Evolutionary conservation across 345 rosid genomes (phyloP), one percentile per base, ranked within the genome.

Genomic region (Erodium maritimum): DNA sequence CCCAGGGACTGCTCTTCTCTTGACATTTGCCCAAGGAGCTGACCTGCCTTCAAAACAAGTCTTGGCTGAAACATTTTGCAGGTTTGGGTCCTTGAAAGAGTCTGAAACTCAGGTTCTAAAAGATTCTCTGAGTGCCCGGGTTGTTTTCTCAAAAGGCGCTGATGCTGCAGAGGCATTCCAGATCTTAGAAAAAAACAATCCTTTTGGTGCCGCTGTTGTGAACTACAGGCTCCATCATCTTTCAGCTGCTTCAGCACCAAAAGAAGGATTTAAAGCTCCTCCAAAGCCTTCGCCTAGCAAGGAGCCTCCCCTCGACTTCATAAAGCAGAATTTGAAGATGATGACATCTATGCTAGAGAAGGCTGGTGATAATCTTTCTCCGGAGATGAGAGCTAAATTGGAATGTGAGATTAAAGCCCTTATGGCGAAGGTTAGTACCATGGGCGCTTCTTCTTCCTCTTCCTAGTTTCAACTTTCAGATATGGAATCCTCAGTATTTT

Each of bases 271-370:
- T 20, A 22, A 25, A 45, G 58, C 59, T 19, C 75, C 74, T 33
- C 57, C 77, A 21, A 56, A 42, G 60, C 62, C 75, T 61, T 61
- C 51, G 21, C 70, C 63, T 18, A 62, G 68, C 6, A 75, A 73
- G 51, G 63, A 71, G 21, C 93, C 87, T 8, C 84, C 82, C 10
- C 68, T 91, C 55, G 86, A 91, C 62, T 64, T 81, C 20, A 91
- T 91, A 64, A 77, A 77, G 76, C 77, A 83, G 68, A 88, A 91
- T 73, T 81, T 91, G 54, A 85, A 82, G 82, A 86, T 81, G 84
- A 88, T 91, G 96, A 88, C 91, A 16, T 69, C 81, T 42, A 86
- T 85, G 96, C 78, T 91, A 70, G 79, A 83, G 76, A 73, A 84
- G 59, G 77, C 95, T 0, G 98, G 98, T 45, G 81, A 91, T 69